Conservation (phyloP, 148 eudicot species). For the Rheum nobile region DNA sequence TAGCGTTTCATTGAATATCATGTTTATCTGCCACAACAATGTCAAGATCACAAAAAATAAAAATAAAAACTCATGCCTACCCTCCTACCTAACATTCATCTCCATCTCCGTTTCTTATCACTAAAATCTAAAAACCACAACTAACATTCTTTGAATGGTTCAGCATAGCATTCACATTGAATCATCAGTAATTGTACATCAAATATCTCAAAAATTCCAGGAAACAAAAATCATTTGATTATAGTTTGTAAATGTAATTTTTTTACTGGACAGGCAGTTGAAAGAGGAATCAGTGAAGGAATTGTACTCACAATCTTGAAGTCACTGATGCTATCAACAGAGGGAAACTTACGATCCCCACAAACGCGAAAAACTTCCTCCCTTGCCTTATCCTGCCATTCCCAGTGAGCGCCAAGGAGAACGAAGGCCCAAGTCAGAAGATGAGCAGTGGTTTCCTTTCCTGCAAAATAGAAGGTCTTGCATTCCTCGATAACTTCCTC, state of each 20-base stretch:
- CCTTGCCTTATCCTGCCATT: conserved; percentile 64
- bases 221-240: too few relatives aligned
- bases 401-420: conserved; percentile 51
- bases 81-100: too few relatives aligned
- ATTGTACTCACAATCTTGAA: conserved; percentile 47
- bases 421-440: conserved; percentile 66
- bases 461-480: conserved; percentile 86
- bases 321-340: conserved; percentile 33
- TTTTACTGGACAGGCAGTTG: not conserved
- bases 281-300: not conserved
- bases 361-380: conserved; percentile 46
- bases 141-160: not conserved
- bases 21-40: conserved; percentile 27
- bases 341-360: conserved; percentile 24
- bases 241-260: too few relatives aligned
- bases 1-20: conserved; percentile 58
- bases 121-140: too few relatives aligned
- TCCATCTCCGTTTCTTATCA: too few relatives aligned
- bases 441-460: conserved; percentile 78
- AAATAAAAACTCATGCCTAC: too few relatives aligned
- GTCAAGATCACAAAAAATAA: not conserved
- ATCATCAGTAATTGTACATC: too few relatives aligned
- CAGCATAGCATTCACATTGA: not conserved
- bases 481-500: conserved; percentile 72
- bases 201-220: too few relatives aligned